These are phyloP conservation scores for Gnaphalium uliginosum DNA, from an alignment of 129 eudicot species.

Conservation along the genomic window DNA sequence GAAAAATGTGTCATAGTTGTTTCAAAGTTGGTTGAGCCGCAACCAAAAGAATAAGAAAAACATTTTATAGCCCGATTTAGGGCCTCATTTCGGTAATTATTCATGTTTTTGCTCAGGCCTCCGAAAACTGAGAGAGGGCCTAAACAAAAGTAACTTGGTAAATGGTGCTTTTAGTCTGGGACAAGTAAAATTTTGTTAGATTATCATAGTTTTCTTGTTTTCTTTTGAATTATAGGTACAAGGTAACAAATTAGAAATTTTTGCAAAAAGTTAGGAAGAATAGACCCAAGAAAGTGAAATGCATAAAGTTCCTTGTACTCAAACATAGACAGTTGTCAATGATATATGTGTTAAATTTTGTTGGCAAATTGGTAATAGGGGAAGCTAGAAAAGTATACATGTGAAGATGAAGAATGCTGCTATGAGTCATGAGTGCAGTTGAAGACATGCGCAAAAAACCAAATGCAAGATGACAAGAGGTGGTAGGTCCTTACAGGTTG, in stretches of 20 bases:
- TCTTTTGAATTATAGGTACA: not conserved
- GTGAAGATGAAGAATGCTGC: conserved; percentile 40
- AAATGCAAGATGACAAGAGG: conserved; percentile 34
- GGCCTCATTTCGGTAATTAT: too few species aligned
- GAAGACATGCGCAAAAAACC: conserved; percentile 30
- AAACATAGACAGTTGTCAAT: conserved; percentile 10
- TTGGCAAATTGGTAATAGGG: conserved; percentile 6
- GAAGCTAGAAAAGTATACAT: conserved; percentile 27
- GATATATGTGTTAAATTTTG: not conserved
- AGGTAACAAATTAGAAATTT: conserved; percentile 12
- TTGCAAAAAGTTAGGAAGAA: conserved; percentile 27
- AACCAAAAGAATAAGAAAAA: too few species aligned
- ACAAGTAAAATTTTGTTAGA: conserved; percentile 2
- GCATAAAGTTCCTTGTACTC: not conserved
- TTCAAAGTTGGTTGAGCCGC: too few species aligned
- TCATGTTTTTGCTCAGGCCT: too few species aligned
- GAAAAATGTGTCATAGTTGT: too few species aligned
- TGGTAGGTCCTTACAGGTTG: conserved; percentile 33
- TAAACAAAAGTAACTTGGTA: conserved; percentile 16
- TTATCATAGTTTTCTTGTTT: not conserved
- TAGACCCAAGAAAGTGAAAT: conserved; percentile 11
- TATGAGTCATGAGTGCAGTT: conserved; percentile 40
- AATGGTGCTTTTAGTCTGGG: not conserved
- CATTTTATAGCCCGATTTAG: too few species aligned
- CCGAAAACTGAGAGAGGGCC: too few species aligned